Evolutionary conservation across 2,329 filamentous ascomycete genomes (phyloP), one percentile per base, ranked within the genome.

Genomic region (Alternaria triticina): DNA sequence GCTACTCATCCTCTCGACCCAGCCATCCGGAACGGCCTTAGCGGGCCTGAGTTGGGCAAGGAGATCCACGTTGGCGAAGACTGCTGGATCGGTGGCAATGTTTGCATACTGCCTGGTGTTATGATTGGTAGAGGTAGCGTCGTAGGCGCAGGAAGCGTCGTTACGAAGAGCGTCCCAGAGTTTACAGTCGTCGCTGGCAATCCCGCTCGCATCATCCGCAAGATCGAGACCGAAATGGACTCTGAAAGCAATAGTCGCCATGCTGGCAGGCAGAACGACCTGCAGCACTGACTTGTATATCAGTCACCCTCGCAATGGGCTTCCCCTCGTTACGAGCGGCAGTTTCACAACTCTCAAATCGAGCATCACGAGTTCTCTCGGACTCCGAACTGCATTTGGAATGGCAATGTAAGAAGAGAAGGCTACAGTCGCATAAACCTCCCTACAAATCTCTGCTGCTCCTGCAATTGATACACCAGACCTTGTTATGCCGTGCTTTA

Each of bases 101-200:
- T 79, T 2, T 75, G 80, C 15, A 87, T 97, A 22, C 82, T 94
- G 44, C 89, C 92, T 0, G 93, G 93, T 0, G 88, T 97, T 27
- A 93, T 86, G 0, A 90, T 97, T 67, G 93, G 94, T 0, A 85
- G 86, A 64, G 93, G 93, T 0, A 85, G 83, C 9, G 91, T 90
- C 0, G 86, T 97, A 62, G 94, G 93, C 3, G 93, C 94, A 4
- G 92, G 91, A 0, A 93, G 90, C 76, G 91, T 96, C 4, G 93
- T 97, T 23, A 96, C 92, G 3, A 96, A 91, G 82, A 84, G 89
- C 75, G 86, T 93, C 17, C 85, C 88, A 7, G 84, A 81, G 92
- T 89, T 87, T 66, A 85, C 85, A 9, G 84, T 90, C 12, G 89
- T 88, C 1, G 89, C 84, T 17, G 90, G 90, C 1, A 92, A 91